Evolutionary conservation across 2,329 filamentous ascomycete species (phyloP).

Genomic region (Emmonsiellopsis sp.): DNA sequence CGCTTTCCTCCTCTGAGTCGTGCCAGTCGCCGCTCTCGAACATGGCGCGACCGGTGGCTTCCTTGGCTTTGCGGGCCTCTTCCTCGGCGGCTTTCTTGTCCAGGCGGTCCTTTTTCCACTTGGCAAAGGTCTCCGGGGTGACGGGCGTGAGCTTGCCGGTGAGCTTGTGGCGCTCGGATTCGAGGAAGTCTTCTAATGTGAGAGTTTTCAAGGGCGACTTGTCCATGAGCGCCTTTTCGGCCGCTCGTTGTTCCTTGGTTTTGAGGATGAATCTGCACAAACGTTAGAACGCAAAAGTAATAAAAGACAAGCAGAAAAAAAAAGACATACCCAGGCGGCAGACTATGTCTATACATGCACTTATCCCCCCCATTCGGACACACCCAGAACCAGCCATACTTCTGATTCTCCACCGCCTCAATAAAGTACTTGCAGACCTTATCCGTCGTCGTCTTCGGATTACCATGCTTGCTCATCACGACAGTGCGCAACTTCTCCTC

Average conservation of each 20-base stretch:
- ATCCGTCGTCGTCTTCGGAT: slow-evolving; percentile 88
- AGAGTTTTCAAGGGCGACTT: slow-evolving; percentile 91
- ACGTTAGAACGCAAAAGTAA: slow-evolving; percentile 9
- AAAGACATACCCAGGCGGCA: slow-evolving; percentile 75
- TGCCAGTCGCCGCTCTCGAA: slow-evolving; percentile 97
- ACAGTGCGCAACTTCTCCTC: slow-evolving; percentile 90
- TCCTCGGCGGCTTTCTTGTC: slow-evolving; percentile 95
- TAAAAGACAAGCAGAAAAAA: neutral
- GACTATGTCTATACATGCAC: slow-evolving; percentile 96
- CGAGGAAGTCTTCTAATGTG: slow-evolving; percentile 93
- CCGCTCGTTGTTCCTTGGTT: slow-evolving; percentile 91
- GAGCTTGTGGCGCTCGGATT: slow-evolving; percentile 91
- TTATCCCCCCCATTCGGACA: slow-evolving; percentile 95
- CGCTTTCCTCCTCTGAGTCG: slow-evolving; percentile 53
- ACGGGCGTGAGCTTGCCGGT: slow-evolving; percentile 87
- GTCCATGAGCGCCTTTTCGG: slow-evolving; percentile 90
- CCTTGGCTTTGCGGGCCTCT: slow-evolving; percentile 81
- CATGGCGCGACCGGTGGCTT: slow-evolving; percentile 86
- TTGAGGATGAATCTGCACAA: slow-evolving; percentile 75
- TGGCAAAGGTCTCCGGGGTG: slow-evolving; percentile 82
- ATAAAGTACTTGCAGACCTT: slow-evolving; percentile 99
- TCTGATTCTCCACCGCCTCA: slow-evolving; percentile 91
- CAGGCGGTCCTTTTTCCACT: slow-evolving; percentile 92
- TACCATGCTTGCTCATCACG: slow-evolving; percentile 91
- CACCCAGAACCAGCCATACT: slow-evolving; percentile 98